Conservation (phyloP, 192 early-diverging fungal species). For the Fimicolochytrium jonesii region DNA sequence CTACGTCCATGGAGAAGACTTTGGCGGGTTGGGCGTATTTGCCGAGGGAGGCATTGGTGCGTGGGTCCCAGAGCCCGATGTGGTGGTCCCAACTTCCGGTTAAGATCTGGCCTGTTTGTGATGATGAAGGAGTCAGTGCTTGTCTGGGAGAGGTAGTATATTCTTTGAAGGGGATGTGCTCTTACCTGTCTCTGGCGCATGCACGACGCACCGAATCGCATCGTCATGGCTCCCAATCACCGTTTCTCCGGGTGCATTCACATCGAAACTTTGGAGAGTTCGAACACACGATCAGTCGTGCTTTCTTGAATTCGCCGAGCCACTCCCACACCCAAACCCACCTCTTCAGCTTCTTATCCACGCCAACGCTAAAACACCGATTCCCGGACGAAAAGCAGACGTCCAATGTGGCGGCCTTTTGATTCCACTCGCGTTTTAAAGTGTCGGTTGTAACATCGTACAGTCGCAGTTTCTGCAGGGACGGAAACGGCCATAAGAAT, state of each 20-base stretch:
- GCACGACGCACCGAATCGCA: constrained; percentile 66
- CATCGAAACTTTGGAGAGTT: constrained; percentile 51
- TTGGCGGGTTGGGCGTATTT: constrained; percentile 65
- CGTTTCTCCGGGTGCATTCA: constrained; percentile 48
- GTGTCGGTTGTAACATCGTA: constrained; percentile 72
- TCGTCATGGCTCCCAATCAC: constrained; percentile 78
- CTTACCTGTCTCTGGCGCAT: constrained; percentile 26
- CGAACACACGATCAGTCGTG: not conserved
- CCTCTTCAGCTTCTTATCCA: constrained; percentile 64
- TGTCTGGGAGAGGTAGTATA: not conserved
- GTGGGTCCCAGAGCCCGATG: constrained; percentile 73
- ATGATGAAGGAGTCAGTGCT: not conserved
- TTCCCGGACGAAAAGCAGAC: constrained; percentile 63
- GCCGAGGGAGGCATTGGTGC: constrained; percentile 37
- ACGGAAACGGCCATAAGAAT: no score
- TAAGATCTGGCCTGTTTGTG: constrained; percentile 60
- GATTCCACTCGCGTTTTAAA: constrained; percentile 51
- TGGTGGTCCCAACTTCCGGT: constrained; percentile 93
- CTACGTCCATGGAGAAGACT: constrained; percentile 79
- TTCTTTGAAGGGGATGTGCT: no score
- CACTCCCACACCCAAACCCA: constrained; percentile 32
- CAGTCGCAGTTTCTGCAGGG: constrained; percentile 64
- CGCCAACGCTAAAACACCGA: constrained; percentile 65
- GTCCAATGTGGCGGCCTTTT: constrained; percentile 73
- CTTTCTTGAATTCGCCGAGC: not conserved